A percentile compares a stretch with the other conserved stretches of the same genome.
Evolutionary conservation across 129 eudicot genomes (phyloP).

Genomic region (Flaveria trinervia): DNA sequence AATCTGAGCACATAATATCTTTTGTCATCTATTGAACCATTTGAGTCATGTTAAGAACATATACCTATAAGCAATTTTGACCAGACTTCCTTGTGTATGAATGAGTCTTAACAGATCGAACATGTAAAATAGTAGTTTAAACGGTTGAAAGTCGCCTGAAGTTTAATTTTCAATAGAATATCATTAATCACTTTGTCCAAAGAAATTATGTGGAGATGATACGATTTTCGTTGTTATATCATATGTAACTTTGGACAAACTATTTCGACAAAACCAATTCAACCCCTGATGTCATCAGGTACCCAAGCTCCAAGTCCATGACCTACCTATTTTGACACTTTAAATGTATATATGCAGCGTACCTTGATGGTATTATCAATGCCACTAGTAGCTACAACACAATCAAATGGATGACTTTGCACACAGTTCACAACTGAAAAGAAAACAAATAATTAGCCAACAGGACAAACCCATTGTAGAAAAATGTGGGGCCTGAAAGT

Average conservation of each 20-base stretch:
- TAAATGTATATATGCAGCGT: not conserved
- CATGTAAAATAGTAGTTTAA: not conserved
- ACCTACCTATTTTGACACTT: not conserved
- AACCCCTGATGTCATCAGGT: not conserved
- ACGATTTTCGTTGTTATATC: not conserved
- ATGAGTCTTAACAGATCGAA: not conserved
- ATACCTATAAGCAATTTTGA: not conserved
- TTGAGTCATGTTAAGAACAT: not conserved
- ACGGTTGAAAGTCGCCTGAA: not conserved
- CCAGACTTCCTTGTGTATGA: not conserved
- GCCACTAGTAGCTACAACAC: constrained; percentile 94
- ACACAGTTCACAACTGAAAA: constrained; percentile 90
- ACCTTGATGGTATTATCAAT: constrained; percentile 95
- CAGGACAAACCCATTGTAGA: not conserved
- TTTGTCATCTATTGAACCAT: constrained; percentile 15
- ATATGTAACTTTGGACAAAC: not conserved
- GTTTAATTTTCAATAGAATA: not conserved
- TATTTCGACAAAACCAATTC: not conserved
- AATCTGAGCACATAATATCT: constrained; percentile 45
- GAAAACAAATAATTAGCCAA: constrained; percentile 23
- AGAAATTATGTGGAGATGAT: not conserved
- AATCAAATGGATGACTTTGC: constrained; percentile 91
- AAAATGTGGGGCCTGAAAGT: not conserved
- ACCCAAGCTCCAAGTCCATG: not conserved
- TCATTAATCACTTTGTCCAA: not conserved